Base-by-base conservation (phyloP, 345 rosid genomes). In the Citrus australasica region DNA sequence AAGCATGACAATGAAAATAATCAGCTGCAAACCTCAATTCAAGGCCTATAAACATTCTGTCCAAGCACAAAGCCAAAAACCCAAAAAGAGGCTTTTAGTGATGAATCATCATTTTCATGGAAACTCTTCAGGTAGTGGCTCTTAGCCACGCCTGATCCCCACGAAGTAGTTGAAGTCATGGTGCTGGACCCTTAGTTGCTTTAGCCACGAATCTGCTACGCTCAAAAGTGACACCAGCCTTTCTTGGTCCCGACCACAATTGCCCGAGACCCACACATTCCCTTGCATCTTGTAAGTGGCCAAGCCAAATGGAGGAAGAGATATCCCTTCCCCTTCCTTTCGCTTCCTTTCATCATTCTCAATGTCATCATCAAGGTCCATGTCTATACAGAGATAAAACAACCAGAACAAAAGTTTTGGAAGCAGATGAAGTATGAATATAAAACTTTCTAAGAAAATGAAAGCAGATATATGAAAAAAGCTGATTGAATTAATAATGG, bases 251-350 rank as follows among this genome's bases (percentile, higher is more conserved):
- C 83, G 81, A 4, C 98, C 97, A 56, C 76, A 76, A 56, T 94
- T 90, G 69, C 92, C 97, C 2, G 93, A 85, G 48, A 90, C 87
- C 99, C 99, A 97, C 78, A 97, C 90, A 51, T 87, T 86, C 53
- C 99, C 98, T 86, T 94, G 98, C 98, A 97, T 93, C 88, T 97
- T 97, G 90, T 97, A 97, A 66, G 97, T 97, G 17, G 98, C 98
- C 86, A 97, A 76, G 8, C 98, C 99, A n/a, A 97, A 97, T 67
- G 98, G 87, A 40, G 86, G 86, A 17, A 97, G 84, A n/a, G 92
- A 83, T 66, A 92, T 82, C 46, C 84, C 85, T 76, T 93, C 97
- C 42, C 91, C 93, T 84, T 85, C 90, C 88, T 88, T 84, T 76
- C 89, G 79, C 86, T 90, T 82, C 88, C 78, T 59, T 51, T 62